A percentile compares a stretch with the other conserved stretches of the same genome.
phyloP scores from a whole-genome alignment of 1,284 basidiomycete species.

The Leccinum subrobustum region DNA sequence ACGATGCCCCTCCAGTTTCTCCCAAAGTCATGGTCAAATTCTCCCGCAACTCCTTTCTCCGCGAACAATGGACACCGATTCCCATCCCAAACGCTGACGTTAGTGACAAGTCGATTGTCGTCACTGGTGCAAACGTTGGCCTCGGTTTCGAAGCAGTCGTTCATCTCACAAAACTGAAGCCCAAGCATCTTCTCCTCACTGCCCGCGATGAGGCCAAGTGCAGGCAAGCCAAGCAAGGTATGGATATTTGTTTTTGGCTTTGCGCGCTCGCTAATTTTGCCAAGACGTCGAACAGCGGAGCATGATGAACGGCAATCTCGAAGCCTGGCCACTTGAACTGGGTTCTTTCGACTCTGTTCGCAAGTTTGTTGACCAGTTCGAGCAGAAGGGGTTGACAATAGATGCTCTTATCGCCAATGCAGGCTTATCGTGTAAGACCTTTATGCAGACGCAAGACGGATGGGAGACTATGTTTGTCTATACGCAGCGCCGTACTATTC shows the following conservation, averaged over 20 bases:
- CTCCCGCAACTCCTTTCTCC: constrained; percentile 15
- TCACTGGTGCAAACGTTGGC: constrained; percentile 35
- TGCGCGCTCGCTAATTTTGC: background rate
- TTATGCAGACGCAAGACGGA: constrained; percentile 28
- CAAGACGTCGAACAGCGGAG: constrained; percentile 23
- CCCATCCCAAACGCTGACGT: constrained; percentile 28
- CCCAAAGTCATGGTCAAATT: constrained; percentile 23
- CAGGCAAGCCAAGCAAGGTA: constrained; percentile 24
- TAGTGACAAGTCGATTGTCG: constrained; percentile 29
- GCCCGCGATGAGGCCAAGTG: constrained; percentile 28
- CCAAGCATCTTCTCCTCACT: constrained; percentile 30
- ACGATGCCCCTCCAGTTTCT: background rate
- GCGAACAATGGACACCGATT: constrained; percentile 26
- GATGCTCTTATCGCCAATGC: constrained; percentile 31
- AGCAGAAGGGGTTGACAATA: constrained; percentile 18
- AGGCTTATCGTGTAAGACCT: constrained; percentile 15
- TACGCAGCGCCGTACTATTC: background rate
- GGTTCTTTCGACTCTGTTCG: constrained; percentile 33
- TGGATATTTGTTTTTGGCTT: background rate
- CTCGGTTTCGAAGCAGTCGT: constrained; percentile 35
- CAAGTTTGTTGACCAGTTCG: constrained; percentile 27
- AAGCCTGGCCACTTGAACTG: constrained; percentile 28
- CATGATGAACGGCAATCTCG: constrained; percentile 18
- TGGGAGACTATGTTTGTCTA: constrained; percentile 31
- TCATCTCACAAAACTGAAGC: constrained; percentile 28